Evolutionary conservation across 73 alveolate genomes (phyloP).

Genomic region (Paramecium sonneborni): DNA sequence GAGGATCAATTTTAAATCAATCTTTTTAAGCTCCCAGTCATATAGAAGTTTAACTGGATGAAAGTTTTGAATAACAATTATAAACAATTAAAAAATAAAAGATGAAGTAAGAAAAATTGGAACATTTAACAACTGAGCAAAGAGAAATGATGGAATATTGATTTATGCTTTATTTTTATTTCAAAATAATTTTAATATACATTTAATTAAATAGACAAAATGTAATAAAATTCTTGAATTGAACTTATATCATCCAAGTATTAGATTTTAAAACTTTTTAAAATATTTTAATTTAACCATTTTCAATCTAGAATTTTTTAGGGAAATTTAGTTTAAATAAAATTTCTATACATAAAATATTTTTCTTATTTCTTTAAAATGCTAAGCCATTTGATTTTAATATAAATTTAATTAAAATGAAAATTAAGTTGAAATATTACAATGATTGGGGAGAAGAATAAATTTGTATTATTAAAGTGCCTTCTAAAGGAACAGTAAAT

Average conservation of each 20-base stretch:
- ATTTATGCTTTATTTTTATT: not conserved
- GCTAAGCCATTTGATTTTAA: not conserved
- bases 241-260: no score
- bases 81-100: conserved; percentile 1
- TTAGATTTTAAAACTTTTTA: no score
- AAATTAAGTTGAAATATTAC: not conserved
- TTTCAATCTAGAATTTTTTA: not conserved
- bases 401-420: not conserved
- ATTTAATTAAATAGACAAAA: no score
- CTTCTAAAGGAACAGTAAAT: conserved; percentile 1
- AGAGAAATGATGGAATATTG: conserved; percentile 43
- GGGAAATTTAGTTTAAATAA: no score
- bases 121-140: conserved; percentile 44
- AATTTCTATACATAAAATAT: no score
- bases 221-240: no score
- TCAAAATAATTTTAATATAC: not conserved
- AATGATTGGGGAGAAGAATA: conserved; percentile 2
- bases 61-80: conserved; percentile 31
- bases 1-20: conserved; percentile 20
- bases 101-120: conserved; percentile 28
- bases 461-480: not conserved
- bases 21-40: conserved; percentile 39
- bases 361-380: not conserved
- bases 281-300: no score
- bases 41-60: conserved; percentile 15